These are phyloP conservation scores for Leccinum subgranulosum DNA, from an alignment of 768 basidiomycete genomes.

Conservation along the genomic window DNA sequence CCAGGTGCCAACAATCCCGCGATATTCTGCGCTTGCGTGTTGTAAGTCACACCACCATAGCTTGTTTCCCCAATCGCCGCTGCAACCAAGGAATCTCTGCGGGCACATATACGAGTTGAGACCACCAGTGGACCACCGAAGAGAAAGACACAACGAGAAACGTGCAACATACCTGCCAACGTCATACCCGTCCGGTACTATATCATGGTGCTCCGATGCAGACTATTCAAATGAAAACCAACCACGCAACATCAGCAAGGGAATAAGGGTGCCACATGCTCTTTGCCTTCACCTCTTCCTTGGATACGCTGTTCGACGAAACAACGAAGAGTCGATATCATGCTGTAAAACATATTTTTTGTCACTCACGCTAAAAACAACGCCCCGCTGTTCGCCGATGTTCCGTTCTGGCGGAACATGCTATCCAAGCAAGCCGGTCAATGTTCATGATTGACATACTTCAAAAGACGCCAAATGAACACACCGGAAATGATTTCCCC, in stretches of 20 bases:
- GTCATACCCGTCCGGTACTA: conserved; percentile 48
- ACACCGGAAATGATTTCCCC: conserved; percentile 50
- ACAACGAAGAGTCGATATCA: background rate
- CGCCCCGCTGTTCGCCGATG: conserved; percentile 43
- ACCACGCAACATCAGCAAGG: background rate
- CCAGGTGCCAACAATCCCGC: conserved; percentile 52
- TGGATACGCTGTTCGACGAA: conserved; percentile 37
- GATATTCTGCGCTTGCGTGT: conserved; percentile 42
- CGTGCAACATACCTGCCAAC: conserved; percentile 37
- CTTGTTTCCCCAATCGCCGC: conserved; percentile 36
- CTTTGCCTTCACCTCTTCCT: conserved; percentile 38
- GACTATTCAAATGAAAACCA: conserved; percentile 17
- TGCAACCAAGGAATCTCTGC: conserved; percentile 38
- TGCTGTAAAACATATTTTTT: too few species aligned
- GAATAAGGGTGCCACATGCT: background rate
- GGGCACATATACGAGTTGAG: background rate
- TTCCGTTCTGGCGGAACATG: conserved; percentile 58
- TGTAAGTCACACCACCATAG: conserved; percentile 46
- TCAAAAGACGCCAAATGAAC: background rate
- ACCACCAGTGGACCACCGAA: too few species aligned
- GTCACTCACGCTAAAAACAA: conserved; percentile 56
- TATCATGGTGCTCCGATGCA: conserved; percentile 35
- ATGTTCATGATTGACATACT: background rate
- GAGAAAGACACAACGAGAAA: background rate
- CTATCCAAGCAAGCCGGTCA: conserved; percentile 16